Base-by-base conservation (phyloP, 352 stramenopile species). In the Phytophthora quininea region DNA sequence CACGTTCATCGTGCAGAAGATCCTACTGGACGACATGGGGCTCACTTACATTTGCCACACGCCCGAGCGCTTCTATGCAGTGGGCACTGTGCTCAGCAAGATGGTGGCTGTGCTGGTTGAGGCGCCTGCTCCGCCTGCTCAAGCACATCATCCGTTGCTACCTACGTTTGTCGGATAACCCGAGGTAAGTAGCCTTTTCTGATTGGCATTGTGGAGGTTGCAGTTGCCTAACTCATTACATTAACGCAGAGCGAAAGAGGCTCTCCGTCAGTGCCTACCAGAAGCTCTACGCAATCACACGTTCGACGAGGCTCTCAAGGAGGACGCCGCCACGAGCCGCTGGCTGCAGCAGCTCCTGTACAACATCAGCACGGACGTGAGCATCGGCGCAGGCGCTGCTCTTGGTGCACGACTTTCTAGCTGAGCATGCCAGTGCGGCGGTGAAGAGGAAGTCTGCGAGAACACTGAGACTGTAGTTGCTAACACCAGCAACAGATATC, bases 81-180 rank as follows among this genome's bases (percentile, higher is more conserved):
- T 96, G 4, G 80, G 86, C 10, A 93, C 95, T 0, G 97, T 99
- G 32, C 81, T 99, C 15, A 92, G 85, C 62, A 99, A 99, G 75
- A 99, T 99, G 97, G 96, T 99, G 31, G 82, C 89, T 15, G 82
- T 92, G 52, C 80, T 99, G 30, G 91, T 98, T 15, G 88, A 98
- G 40, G 87, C 91, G 30, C 97, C 97, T 4, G 97, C 92, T 4
- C 95, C 86, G 98, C 4, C 80, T 99, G 47, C 89, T 99, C 58
- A 99, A 99, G 80, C 98, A 99, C 86, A 98, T 99, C 53, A 97
- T 99, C 38, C 92, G 97, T 37, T 99, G 98, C 86, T 99, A 99
- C 76, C 75, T 99, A 35, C 89, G 98, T 53, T 86, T 99, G 15
- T 93, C 90, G 46, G 88, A 96, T 58, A 94, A 96, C 71, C 73